Percentiles rank a stretch among this genome's conserved stretches.
These are phyloP conservation scores for Tylopilus orsonianus DNA, from an alignment of 1,284 basidiomycete species.

Conservation along the genomic window DNA sequence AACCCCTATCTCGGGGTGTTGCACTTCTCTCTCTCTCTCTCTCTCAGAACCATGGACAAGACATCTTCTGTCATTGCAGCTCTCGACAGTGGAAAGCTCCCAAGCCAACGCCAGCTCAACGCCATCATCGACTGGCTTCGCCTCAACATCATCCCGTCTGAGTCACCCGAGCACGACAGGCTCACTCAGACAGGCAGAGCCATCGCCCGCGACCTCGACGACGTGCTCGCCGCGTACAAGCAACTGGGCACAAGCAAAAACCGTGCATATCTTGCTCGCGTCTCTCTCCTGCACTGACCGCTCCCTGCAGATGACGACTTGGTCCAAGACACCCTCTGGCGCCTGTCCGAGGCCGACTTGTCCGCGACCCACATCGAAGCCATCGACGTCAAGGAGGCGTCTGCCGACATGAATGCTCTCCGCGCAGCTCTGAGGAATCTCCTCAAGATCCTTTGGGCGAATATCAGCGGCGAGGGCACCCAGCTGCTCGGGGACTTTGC, in stretches of 20 bases:
- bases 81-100: slow-evolving; percentile 63
- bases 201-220: slow-evolving; percentile 48
- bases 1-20: too few relatives aligned
- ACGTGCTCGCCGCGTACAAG: slow-evolving; percentile 55
- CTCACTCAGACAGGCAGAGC: slow-evolving; percentile 53
- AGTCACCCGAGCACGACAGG: slow-evolving; percentile 37
- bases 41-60: slow-evolving; percentile 49
- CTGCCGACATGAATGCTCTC: slow-evolving; percentile 48
- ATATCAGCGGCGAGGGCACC: slow-evolving; percentile 49
- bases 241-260: slow-evolving; percentile 54
- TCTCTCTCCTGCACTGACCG: not conserved
- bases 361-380: slow-evolving; percentile 36
- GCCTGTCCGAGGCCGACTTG: slow-evolving; percentile 53
- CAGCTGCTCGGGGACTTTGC: slow-evolving; percentile 59
- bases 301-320: slow-evolving; percentile 52
- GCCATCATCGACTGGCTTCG: slow-evolving; percentile 51
- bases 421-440: slow-evolving; percentile 49
- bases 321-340: slow-evolving; percentile 62
- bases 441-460: slow-evolving; percentile 51
- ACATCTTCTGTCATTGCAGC: slow-evolving; percentile 58
- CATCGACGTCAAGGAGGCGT: slow-evolving; percentile 44
- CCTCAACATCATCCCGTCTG: slow-evolving; percentile 44
- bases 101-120: slow-evolving; percentile 54
- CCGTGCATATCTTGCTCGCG: slow-evolving; percentile 33
- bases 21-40: not conserved